These are phyloP conservation scores for Intubia oerlemansii DNA, from an alignment of 2,329 filamentous ascomycete species.

Conservation along the genomic window DNA sequence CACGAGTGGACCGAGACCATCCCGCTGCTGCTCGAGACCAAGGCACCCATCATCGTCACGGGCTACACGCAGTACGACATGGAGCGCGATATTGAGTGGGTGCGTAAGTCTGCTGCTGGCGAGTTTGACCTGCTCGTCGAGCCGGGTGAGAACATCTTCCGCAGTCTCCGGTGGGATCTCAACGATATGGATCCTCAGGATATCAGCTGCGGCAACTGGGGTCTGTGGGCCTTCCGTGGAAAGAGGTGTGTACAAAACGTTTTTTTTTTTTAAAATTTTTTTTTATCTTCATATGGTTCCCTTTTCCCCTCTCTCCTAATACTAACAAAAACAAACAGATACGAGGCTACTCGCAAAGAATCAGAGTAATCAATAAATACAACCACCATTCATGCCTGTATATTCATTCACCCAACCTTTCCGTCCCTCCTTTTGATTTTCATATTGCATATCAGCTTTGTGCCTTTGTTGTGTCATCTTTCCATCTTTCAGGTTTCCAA, in stretches of 20 bases:
- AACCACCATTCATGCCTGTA: too few relatives aligned
- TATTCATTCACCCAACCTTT: too few relatives aligned
- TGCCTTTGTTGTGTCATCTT: too few relatives aligned
- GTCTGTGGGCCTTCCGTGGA: conserved; percentile 88
- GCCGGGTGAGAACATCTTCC: conserved; percentile 83
- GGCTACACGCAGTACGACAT: conserved; percentile 94
- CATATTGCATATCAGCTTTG: too few relatives aligned
- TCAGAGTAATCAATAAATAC: not conserved
- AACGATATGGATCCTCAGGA: conserved; percentile 92
- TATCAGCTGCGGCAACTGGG: conserved; percentile 90
- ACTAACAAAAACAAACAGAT: conserved; percentile 4
- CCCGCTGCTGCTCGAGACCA: conserved; percentile 79
- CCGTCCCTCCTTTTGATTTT: too few relatives aligned
- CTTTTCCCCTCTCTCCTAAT: not conserved
- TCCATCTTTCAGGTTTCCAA: too few relatives aligned
- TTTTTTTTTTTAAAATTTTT: not conserved
- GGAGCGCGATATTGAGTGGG: conserved; percentile 79
- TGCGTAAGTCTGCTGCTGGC: conserved; percentile 62
- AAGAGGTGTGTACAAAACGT: conserved; percentile 86
- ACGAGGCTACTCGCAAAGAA: conserved; percentile 8
- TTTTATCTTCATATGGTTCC: not conserved
- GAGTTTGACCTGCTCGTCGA: conserved; percentile 86
- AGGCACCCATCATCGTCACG: conserved; percentile 82
- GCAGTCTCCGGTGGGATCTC: conserved; percentile 88
- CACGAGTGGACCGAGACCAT: conserved; percentile 90